Conservation (phyloP, 208 protist species). For the Crithidia thermophila region DNA sequence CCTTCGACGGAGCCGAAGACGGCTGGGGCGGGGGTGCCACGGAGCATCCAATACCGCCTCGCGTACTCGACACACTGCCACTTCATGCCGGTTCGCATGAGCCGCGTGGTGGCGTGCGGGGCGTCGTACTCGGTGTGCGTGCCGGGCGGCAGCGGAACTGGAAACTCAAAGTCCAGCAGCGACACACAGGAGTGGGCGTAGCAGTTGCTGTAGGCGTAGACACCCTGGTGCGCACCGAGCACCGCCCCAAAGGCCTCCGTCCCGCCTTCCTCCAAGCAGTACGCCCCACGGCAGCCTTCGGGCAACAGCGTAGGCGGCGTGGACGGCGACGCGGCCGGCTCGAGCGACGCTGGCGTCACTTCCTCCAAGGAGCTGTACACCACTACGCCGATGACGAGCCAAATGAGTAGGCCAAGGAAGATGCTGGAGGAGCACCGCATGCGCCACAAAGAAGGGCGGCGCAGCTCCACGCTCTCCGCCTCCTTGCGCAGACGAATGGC, state of each 20-base stretch:
- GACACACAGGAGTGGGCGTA: conserved; percentile 44
- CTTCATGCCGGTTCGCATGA: conserved; percentile 57
- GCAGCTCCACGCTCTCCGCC: conserved; percentile 1
- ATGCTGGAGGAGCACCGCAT: conserved; percentile 20
- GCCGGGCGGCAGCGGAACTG: conserved; percentile 6
- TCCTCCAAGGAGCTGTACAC: conserved; percentile 7
- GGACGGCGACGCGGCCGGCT: not conserved
- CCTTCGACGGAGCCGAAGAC: conserved; percentile 59
- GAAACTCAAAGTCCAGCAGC: conserved; percentile 24
- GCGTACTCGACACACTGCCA: conserved; percentile 93
- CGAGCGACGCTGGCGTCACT: not conserved
- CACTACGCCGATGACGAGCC: conserved; percentile 17
- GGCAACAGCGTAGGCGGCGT: conserved; percentile 1
- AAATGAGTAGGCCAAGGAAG: conserved; percentile 24
- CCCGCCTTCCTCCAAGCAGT: conserved; percentile 20
- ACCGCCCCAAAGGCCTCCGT: conserved; percentile 55
- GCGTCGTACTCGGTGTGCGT: not conserved
- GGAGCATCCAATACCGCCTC: conserved; percentile 87
- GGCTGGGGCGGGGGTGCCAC: conserved; percentile 46
- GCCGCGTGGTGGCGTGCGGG: not conserved
- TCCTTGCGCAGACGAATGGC: conserved; percentile 6
- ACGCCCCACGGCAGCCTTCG: conserved; percentile 17
- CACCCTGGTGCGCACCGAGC: conserved; percentile 49
- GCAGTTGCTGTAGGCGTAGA: conserved; percentile 78
- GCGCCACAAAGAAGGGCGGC: not conserved